phyloP scores from a whole-genome alignment of 805 yeast genomes.

The Tetrapisispora arboricola region DNA sequence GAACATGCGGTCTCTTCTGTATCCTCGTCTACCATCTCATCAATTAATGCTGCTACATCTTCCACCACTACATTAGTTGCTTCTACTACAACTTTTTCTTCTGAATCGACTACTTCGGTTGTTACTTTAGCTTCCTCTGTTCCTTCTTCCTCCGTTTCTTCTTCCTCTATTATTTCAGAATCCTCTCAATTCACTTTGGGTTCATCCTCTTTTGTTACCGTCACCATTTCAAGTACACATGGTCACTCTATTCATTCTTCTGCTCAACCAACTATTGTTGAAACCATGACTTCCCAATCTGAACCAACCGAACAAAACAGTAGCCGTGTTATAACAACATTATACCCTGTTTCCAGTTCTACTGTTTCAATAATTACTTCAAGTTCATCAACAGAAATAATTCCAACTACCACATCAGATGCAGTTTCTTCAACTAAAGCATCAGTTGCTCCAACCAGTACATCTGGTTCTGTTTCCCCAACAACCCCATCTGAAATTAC shows the following conservation, averaged over 20 bases:
- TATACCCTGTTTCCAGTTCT: conserved; percentile 1
- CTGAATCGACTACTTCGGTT: conserved; percentile 4
- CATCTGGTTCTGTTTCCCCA: conserved; percentile 4
- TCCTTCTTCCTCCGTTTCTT: not conserved
- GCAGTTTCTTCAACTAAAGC: not conserved
- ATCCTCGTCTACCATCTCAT: conserved; percentile 11
- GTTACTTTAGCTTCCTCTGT: not conserved
- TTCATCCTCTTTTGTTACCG: conserved; percentile 4
- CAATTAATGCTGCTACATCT: conserved; percentile 9
- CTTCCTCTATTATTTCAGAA: conserved; percentile 6
- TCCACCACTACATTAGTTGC: conserved; percentile 7
- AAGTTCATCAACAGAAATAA: too few relatives aligned
- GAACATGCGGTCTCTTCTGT: conserved; percentile 10
- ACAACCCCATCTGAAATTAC: conserved; percentile 13
- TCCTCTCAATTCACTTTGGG: conserved; percentile 6
- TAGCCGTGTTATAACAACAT: conserved; percentile 2
- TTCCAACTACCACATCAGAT: not conserved
- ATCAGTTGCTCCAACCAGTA: not conserved
- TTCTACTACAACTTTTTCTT: not conserved
- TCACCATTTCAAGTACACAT: conserved; percentile 4
- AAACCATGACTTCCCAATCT: conserved; percentile 2
- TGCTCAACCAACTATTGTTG: conserved; percentile 3
- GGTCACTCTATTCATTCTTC: conserved; percentile 4
- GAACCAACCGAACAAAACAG: not conserved
- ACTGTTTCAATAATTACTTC: not conserved